Evolutionary conservation across 2,329 filamentous ascomycete genomes (phyloP), one percentile per base, ranked within the genome.

Genomic region (Aspergillus unguis): DNA sequence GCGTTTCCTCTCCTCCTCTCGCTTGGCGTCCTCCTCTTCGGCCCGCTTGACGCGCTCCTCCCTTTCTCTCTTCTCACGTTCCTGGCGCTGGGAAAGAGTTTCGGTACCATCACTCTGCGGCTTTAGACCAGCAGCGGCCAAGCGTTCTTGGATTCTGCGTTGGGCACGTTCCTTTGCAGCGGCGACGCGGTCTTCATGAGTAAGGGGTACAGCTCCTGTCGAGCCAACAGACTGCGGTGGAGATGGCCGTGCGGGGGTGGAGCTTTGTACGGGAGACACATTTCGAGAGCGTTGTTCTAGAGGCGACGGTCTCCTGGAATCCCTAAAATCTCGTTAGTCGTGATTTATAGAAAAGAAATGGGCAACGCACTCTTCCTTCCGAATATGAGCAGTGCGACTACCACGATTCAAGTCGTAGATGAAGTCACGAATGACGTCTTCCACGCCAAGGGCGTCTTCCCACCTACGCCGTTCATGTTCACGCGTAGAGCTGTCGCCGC

Each of bases 91-190:
- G 52, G 87, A 83, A 32, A 91, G 77, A 29, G 85, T 88, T 74
- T 99, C 94, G 3, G 87, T 86, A 36, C 86, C 75, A 67, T 95
- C 95, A 17, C 80, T 79, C 5, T 89, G 87, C 29, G 90, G 85
- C 70, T 90, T 95, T 67, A 99, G 87, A 33, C 94, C 94, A 56
- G 97, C 82, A 43, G 92, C 92, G 55, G 94, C 94, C 64, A 99
- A 83, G 55, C 94, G 86, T 71, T 97, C 94, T 33, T 94, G 92
- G 87, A 99, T 97, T 54, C 92, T 89, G 68, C 92, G 90, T 70
- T 97, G 92, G 6, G 94, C 95, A 70, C 96, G 92, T 70, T 96
- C 92, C 70, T 95, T 95, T 67, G 97, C 96, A 65, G 95, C 96
- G 4, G 92, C 91, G 33, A 95, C 91, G 50, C 94, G 85, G 65